These are phyloP conservation scores for Blumeria graminis DNA, from an alignment of 2,329 filamentous ascomycete genomes.

Conservation along the genomic window DNA sequence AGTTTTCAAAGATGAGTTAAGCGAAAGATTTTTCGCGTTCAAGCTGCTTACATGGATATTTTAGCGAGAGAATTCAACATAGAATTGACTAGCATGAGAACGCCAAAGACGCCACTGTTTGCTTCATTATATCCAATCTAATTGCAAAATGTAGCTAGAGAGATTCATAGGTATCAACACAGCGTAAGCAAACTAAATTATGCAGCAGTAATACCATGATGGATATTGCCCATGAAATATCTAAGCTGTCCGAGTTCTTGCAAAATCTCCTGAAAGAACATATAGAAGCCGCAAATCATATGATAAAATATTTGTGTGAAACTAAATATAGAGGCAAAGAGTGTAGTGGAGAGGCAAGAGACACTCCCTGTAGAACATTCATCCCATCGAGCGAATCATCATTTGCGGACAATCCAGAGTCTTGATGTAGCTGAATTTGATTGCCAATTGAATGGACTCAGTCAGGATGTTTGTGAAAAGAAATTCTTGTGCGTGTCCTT, in stretches of 20 bases:
- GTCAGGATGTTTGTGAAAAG: no score
- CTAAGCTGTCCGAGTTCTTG: not conserved
- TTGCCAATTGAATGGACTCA: no score
- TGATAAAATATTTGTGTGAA: not conserved
- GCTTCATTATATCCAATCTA: no score
- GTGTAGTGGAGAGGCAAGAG: no score
- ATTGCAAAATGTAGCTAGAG: no score
- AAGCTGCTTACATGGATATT: not conserved
- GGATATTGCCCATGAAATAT: not conserved
- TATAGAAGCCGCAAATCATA: not conserved
- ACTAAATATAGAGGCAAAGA: not conserved
- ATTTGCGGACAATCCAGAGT: no score
- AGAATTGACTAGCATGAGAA: not conserved
- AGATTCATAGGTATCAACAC: not conserved
- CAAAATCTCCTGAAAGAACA: not conserved
- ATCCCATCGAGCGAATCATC: no score
- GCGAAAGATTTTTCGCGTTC: not conserved
- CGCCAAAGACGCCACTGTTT: no score
- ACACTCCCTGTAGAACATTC: no score
- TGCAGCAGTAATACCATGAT: not conserved
- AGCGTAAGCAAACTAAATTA: not conserved
- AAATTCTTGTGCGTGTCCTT: no score
- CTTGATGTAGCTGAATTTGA: no score
- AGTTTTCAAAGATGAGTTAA: not conserved
- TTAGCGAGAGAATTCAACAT: not conserved